Evolutionary conservation across 306 rosid species (phyloP), one percentile per base, ranked within the genome.

Genomic region (Rosa multiflora): DNA sequence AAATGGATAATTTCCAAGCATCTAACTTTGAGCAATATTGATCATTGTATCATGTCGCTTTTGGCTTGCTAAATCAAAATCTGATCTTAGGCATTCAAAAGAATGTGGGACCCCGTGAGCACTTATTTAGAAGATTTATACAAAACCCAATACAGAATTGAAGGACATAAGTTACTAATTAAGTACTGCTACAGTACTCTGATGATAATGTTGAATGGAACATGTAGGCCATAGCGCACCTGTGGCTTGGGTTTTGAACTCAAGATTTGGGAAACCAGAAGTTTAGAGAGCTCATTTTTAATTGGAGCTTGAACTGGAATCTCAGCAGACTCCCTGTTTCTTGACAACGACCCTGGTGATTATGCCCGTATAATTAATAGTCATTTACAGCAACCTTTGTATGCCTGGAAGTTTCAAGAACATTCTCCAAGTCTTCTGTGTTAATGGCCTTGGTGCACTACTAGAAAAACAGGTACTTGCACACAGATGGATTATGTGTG

Each of bases 391-490:
- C 99, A 81, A 29, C 32, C 32, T 85, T 88, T 52, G 99, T 95
- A 79, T 93, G 92, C 80, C 59, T 84, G 21, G 98, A 87, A 15
- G 98, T 87, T 72, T 80, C 76, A 71, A 95, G 71, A 55, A 86
- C 98, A 73, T 81, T 87, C 86, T 88, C 97, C 84, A 95, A 86
- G 80, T 95, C 99, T 74, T 51, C 81, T 93, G 79, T 93, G 92
- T 0, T n/a, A 95, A 77, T n/a, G 85, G 88, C 85, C 98, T 88
- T 29, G 96, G 92, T 23, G 26, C 26, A 23, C 26, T 23, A 23
- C 26, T 23, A 23, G 26, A 23, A 23, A 23, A 23, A 23, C 26
- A 23, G 26, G 26, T 23, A 23, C 26, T 23, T 23, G 0, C 26
- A 23, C 26, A 23, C 26, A 23, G 26, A 23, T 23, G 26, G 26